Conservation (phyloP, 345 rosid species). For the Brassica nigra region DNA sequence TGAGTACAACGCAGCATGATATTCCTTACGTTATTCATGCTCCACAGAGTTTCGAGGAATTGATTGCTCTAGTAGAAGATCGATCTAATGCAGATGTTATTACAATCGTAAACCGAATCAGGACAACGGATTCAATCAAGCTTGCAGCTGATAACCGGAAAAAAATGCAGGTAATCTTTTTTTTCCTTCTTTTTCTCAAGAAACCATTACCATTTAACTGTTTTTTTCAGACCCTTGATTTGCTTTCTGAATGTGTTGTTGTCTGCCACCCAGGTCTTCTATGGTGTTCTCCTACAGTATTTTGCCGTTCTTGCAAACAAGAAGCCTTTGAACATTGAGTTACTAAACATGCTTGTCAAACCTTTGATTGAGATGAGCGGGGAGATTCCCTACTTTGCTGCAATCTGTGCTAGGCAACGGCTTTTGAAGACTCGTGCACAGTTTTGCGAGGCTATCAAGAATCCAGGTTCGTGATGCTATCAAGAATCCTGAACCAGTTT, state of each 20-base stretch:
- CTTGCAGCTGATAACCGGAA: slow-evolving; percentile 90
- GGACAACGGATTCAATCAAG: slow-evolving; percentile 63
- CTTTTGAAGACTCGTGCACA: slow-evolving; percentile 62
- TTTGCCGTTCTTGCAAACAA: slow-evolving; percentile 78
- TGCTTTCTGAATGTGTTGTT: slow-evolving; percentile 9
- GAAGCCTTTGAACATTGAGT: slow-evolving; percentile 73
- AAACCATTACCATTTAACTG: background rate
- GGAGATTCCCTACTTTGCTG: slow-evolving; percentile 94
- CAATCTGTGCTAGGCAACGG: slow-evolving; percentile 92
- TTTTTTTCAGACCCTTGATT: slow-evolving; percentile 1
- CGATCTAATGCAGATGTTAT: slow-evolving; percentile 58
- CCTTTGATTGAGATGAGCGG: slow-evolving; percentile 86
- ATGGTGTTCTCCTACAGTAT: slow-evolving; percentile 84
- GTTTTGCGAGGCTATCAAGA: slow-evolving; percentile 75
- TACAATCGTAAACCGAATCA: slow-evolving; percentile 62
- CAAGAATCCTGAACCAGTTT: background rate
- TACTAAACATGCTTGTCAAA: slow-evolving; percentile 76
- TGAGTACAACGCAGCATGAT: slow-evolving; percentile 42
- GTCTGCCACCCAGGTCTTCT: slow-evolving; percentile 68
- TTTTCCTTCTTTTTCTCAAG: background rate
- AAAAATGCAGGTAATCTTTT: slow-evolving; percentile 77
- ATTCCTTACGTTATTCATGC: slow-evolving; percentile 78
- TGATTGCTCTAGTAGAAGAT: slow-evolving; percentile 55
- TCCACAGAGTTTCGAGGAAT: slow-evolving; percentile 74
- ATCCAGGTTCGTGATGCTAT: slow-evolving; percentile 55